Percentiles rank a stretch among this genome's conserved stretches.
Conservation (phyloP, 352 stramenopile species). For the Phytopythium mirpurense region DNA sequence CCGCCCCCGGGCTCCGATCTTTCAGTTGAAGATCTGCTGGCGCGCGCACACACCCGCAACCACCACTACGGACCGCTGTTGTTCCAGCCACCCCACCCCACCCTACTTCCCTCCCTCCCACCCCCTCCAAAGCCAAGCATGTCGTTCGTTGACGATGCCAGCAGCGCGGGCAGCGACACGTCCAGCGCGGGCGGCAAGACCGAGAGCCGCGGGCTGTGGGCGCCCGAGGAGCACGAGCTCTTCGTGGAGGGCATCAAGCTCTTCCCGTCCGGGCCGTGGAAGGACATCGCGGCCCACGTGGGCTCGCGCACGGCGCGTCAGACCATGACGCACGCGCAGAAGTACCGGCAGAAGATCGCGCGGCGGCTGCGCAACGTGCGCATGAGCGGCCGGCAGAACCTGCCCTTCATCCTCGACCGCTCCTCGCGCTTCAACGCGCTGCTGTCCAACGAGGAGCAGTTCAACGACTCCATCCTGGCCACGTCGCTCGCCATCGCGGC, state of each 20-base stretch:
- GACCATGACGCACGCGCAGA: conserved; percentile 81
- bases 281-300: conserved; percentile 71
- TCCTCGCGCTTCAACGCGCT: conserved; percentile 71
- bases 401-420: conserved; percentile 62
- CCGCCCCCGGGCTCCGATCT: conserved; percentile 14
- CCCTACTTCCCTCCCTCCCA: neutral
- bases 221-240: conserved; percentile 62
- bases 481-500: conserved; percentile 69
- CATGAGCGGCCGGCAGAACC: conserved; percentile 56
- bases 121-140: conserved; percentile 12
- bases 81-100: neutral
- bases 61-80: too few species aligned
- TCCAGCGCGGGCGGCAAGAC: conserved; percentile 24
- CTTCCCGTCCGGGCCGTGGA: conserved; percentile 72
- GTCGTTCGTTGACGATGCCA: conserved; percentile 28
- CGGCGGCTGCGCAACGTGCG: conserved; percentile 63
- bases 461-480: conserved; percentile 75
- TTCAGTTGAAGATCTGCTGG: conserved; percentile 62
- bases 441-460: conserved; percentile 68
- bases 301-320: conserved; percentile 66
- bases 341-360: conserved; percentile 83
- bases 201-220: conserved; percentile 67
- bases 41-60: conserved; percentile 22
- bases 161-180: conserved; percentile 17
- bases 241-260: conserved; percentile 76